Evolutionary conservation across 441 rosid genomes (phyloP).

Genomic region (Eruca vesicaria): DNA sequence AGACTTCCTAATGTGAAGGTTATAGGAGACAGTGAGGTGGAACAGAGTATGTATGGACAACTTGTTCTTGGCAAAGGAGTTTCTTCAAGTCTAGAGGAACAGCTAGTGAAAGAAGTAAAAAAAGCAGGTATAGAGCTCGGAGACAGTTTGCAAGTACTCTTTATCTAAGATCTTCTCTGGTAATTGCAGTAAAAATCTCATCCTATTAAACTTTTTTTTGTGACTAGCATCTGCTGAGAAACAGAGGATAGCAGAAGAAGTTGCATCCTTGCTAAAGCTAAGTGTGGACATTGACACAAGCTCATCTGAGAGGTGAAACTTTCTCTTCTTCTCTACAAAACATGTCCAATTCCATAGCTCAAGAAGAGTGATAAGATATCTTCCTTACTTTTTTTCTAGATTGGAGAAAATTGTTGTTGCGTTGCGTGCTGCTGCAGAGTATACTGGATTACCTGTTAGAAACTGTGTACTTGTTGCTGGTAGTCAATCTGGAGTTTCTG

Average conservation of each 20-base stretch:
- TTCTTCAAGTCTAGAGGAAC: slow-evolving; percentile 64
- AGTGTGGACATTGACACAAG: slow-evolving; percentile 75
- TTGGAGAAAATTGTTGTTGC: slow-evolving; percentile 73
- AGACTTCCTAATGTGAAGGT: slow-evolving; percentile 60
- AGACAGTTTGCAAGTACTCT: not conserved
- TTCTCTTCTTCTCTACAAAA: not conserved
- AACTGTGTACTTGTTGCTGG: slow-evolving; percentile 84
- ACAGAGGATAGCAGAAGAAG: slow-evolving; percentile 84
- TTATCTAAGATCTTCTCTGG: not conserved
- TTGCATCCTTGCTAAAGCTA: slow-evolving; percentile 83
- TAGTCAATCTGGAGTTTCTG: slow-evolving; percentile 75
- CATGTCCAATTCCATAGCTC: not conserved
- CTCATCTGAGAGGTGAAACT: slow-evolving; percentile 68
- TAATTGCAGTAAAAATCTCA: slow-evolving; percentile 1
- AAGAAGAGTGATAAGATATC: not conserved
- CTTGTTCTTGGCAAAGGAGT: slow-evolving; percentile 65
- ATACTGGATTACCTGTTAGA: slow-evolving; percentile 48
- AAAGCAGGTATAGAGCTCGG: slow-evolving; percentile 58
- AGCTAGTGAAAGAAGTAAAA: slow-evolving; percentile 71
- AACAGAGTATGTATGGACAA: slow-evolving; percentile 77
- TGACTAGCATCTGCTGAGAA: slow-evolving; percentile 79
- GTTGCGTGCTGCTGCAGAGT: slow-evolving; percentile 84
- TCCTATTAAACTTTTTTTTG: slow-evolving; percentile 22
- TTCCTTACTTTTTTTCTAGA: slow-evolving; percentile 34
- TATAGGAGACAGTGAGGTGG: slow-evolving; percentile 63